These are phyloP conservation scores for Eudorina sp. DNA, from an alignment of 139 green algal genomes.

Conservation along the genomic window DNA sequence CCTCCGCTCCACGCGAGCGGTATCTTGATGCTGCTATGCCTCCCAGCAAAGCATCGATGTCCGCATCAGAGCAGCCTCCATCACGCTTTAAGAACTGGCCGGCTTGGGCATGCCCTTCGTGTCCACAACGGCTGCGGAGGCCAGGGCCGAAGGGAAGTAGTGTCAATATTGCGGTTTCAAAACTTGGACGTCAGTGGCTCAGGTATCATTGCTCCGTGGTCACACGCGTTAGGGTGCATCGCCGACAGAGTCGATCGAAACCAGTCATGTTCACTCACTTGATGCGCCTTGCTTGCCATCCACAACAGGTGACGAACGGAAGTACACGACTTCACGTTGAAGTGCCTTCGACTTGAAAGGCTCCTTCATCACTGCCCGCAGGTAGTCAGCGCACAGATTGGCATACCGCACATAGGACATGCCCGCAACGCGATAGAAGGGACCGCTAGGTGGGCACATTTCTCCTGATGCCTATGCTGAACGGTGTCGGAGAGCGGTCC, in stretches of 20 bases:
- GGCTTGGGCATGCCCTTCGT: conserved; percentile 35
- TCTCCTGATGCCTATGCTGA: neutral
- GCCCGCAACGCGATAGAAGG: conserved; percentile 71
- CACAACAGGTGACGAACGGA: conserved; percentile 46
- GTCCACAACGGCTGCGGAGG: conserved; percentile 4
- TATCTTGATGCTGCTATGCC: too few species aligned
- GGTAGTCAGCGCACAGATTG: conserved; percentile 73
- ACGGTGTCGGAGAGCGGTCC: conserved; percentile 6
- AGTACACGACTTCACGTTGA: conserved; percentile 62
- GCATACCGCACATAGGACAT: conserved; percentile 72
- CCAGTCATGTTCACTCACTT: conserved; percentile 36
- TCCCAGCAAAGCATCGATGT: too few species aligned
- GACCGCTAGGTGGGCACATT: conserved; percentile 56
- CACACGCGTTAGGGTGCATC: neutral
- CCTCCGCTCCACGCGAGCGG: too few species aligned
- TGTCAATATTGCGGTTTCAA: too few species aligned
- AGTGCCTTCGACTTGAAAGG: conserved; percentile 73
- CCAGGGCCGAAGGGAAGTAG: too few species aligned
- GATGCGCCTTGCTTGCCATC: conserved; percentile 62
- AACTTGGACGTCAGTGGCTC: too few species aligned
- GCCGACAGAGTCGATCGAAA: conserved; percentile 26
- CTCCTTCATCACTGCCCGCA: conserved; percentile 77
- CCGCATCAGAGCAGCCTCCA: too few species aligned
- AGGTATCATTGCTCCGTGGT: too few species aligned
- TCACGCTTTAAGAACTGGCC: conserved; percentile 7